Evolutionary conservation across 495 filamentous ascomycete genomes (phyloP), one percentile per base, ranked within the genome.

Genomic region (Xylaria intraflava): DNA sequence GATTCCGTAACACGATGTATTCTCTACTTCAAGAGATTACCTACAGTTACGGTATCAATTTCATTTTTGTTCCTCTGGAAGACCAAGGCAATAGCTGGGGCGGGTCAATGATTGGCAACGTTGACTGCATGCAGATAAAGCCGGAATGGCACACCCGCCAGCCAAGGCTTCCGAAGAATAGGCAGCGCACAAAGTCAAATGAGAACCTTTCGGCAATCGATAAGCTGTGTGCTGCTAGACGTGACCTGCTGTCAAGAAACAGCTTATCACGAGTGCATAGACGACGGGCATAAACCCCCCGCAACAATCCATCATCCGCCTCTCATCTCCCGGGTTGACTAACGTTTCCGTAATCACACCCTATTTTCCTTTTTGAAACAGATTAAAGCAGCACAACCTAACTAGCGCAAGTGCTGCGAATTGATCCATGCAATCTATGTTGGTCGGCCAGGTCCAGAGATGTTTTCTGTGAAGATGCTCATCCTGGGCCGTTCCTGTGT

Each of bases 391-490:
- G 71, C 72, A 72, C 66, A 66, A 54, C 79, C 38, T 78, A 81
- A 83, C 81, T 81, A 79, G 83, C 81, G 81, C 79, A 81, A 74
- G 76, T 71, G 60, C 67, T 67, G 65, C 66, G 65, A 62, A 39
- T 65, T 56, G 59, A 63, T 50, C 44, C 49, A 55, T 55, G 65
- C 62, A 65, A 64, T 71, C 66, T 66, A 64, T 64, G 52, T 57
- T 53, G 35, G 38, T 42, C 35, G 57, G 45, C 49, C 52, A 49
- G 46, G 44, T 59, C 55, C 52, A 56, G 16, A 40, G 39, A 46
- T 46, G n/a, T 58, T 61, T 65, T 62, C 53, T 40, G 49, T 38
- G 45, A 53, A 64, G 54, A 54, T 44, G 43, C 50, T 56, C 56
- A 46, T 41, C 57, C 38, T 53, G 43, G 39, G 57, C 61, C 56